Conservation (phyloP, 169 alveolate genomes). For the Eimeria sp. region DNA sequence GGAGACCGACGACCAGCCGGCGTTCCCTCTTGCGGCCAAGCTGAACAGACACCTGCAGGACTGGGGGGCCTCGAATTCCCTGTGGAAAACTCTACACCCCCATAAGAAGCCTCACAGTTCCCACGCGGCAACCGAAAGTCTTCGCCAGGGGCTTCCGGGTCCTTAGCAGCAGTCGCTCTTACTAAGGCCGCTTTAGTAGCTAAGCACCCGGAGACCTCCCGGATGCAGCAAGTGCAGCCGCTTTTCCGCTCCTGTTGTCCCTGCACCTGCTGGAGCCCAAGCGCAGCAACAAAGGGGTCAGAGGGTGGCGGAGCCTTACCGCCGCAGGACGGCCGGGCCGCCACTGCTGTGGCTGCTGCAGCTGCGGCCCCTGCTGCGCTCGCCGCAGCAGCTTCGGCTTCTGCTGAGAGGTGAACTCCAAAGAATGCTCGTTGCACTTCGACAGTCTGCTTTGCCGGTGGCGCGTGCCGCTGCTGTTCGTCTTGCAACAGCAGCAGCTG, state of each 20-base stretch:
- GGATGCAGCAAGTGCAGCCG: too few relatives aligned
- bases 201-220: too few relatives aligned
- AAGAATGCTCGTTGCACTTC: slow-evolving; percentile 19
- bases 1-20: slow-evolving; percentile 44
- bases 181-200: too few relatives aligned
- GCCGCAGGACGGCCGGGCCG: slow-evolving; percentile 21
- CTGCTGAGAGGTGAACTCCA: slow-evolving; percentile 39
- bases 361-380: slow-evolving; percentile 62
- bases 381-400: slow-evolving; percentile 42
- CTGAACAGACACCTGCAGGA: background rate
- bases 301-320: background rate
- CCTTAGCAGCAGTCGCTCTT: background rate
- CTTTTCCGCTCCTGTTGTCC: background rate
- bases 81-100: background rate
- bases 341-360: slow-evolving; percentile 45
- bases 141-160: background rate
- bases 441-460: background rate
- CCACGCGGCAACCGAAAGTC: background rate
- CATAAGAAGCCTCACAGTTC: background rate
- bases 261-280: slow-evolving; percentile 2
- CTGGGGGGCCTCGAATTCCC: background rate
- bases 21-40: background rate
- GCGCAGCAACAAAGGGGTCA: background rate
- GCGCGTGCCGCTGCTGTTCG: slow-evolving; percentile 1
- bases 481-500: background rate